These are phyloP conservation scores for Mucor circinelloides DNA, from an alignment of 371 early-diverging fungal genomes.

Conservation along the genomic window DNA sequence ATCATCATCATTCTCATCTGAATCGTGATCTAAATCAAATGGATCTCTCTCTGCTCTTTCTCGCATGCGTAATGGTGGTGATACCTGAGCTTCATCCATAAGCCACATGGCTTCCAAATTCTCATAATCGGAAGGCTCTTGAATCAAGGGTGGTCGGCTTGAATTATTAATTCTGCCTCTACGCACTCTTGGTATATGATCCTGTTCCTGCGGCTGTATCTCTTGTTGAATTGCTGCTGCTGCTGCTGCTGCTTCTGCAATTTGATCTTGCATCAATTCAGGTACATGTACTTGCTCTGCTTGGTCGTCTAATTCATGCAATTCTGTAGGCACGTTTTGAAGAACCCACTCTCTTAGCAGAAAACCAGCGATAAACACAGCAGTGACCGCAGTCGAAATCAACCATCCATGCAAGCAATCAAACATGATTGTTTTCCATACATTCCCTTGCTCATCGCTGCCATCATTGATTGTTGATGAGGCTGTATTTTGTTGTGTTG, in stretches of 20 bases:
- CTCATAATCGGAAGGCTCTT: slow-evolving; percentile 15
- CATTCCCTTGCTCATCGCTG: not conserved
- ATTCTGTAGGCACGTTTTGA: slow-evolving; percentile 62
- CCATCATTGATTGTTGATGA: not conserved
- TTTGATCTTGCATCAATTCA: no score
- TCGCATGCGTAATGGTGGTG: not conserved
- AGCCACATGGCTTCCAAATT: slow-evolving; percentile 19
- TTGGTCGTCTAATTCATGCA: not conserved
- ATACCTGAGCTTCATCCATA: not conserved
- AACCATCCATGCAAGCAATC: slow-evolving; percentile 89
- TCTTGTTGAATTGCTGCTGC: not conserved
- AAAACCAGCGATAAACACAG: slow-evolving; percentile 75
- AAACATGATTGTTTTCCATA: slow-evolving; percentile 53
- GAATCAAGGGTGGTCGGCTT: not conserved
- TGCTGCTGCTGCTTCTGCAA: no score
- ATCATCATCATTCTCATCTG: slow-evolving; percentile 45
- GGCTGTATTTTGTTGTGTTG: not conserved
- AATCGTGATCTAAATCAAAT: not conserved
- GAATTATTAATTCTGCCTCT: not conserved
- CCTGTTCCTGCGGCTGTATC: not conserved
- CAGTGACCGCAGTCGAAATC: slow-evolving; percentile 69
- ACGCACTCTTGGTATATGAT: not conserved
- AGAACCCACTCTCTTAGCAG: slow-evolving; percentile 85
- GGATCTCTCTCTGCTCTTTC: not conserved
- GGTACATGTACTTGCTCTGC: not conserved